Percentiles rank a stretch among this genome's conserved stretches.
phyloP scores from a whole-genome alignment of 2,329 filamentous ascomycete species.

The Fusarium xylarioides region DNA sequence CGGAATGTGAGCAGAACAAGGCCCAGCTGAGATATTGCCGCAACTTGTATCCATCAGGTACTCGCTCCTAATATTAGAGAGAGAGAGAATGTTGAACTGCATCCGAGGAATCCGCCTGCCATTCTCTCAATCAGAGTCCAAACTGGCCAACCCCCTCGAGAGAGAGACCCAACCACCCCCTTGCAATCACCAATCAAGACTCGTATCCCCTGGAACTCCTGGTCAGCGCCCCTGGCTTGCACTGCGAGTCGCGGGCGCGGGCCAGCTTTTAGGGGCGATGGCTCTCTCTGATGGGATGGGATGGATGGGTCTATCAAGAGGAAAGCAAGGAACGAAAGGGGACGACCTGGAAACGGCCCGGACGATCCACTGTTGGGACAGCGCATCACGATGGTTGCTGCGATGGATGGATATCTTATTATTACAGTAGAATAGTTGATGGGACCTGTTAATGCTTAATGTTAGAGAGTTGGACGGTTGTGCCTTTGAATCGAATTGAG shows the following conservation, averaged over 20 bases:
- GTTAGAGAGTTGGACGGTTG: conserved; percentile 1
- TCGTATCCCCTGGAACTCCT: conserved; percentile 20
- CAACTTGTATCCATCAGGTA: conserved; percentile 20
- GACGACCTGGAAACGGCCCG: conserved; percentile 31
- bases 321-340: conserved; percentile 35
- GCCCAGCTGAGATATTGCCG: conserved; percentile 20
- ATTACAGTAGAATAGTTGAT: background rate
- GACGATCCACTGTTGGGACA: conserved; percentile 27
- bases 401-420: background rate
- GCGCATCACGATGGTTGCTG: conserved; percentile 14
- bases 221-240: conserved; percentile 26
- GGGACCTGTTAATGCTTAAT: conserved; percentile 7
- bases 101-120: conserved; percentile 31
- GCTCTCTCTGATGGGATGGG: conserved; percentile 20
- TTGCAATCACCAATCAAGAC: conserved; percentile 16
- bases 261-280: conserved; percentile 23
- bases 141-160: conserved; percentile 29
- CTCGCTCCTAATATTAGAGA: background rate
- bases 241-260: conserved; percentile 31
- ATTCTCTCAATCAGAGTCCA: conserved; percentile 16
- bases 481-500: conserved; percentile 11
- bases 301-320: conserved; percentile 14
- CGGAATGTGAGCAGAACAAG: conserved; percentile 1
- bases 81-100: background rate
- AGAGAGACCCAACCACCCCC: conserved; percentile 19